Conservation (phyloP, 768 basidiomycete genomes). For the Tricholoma bakamatsutake region DNA sequence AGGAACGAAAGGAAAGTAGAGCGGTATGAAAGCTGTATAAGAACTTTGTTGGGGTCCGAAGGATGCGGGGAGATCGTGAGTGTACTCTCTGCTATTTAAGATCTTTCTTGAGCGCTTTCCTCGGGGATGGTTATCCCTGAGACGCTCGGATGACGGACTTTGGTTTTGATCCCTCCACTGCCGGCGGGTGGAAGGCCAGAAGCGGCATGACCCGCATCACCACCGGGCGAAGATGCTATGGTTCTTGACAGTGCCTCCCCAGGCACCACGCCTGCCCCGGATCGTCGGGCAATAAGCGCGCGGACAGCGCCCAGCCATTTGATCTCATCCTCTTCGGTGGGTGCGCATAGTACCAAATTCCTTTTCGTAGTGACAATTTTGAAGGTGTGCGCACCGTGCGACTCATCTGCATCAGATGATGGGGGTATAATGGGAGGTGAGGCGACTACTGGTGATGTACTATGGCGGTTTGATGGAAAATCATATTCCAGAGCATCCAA, state of each 20-base stretch:
- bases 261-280: slow-evolving; percentile 43
- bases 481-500: slow-evolving; percentile 91
- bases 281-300: slow-evolving; percentile 78
- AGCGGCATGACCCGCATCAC: slow-evolving; percentile 9
- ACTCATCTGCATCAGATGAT: slow-evolving; percentile 37
- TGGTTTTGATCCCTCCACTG: slow-evolving; percentile 35
- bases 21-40: background rate
- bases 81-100: slow-evolving; percentile 10
- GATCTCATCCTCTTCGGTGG: slow-evolving; percentile 96
- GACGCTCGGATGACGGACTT: slow-evolving; percentile 43
- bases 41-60: background rate
- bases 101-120: slow-evolving; percentile 15
- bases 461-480: slow-evolving; percentile 47
- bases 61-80: background rate
- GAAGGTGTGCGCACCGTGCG: slow-evolving; percentile 63
- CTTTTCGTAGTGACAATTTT: slow-evolving; percentile 95
- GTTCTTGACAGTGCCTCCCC: slow-evolving; percentile 34
- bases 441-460: slow-evolving; percentile 27
- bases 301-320: slow-evolving; percentile 95
- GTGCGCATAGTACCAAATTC: slow-evolving; percentile 84
- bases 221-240: slow-evolving; percentile 10
- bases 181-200: slow-evolving; percentile 14
- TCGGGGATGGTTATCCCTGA: slow-evolving; percentile 26
- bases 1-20: background rate
- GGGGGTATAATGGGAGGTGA: slow-evolving; percentile 27